Percentiles rank a stretch among this genome's conserved stretches.
phyloP scores from a whole-genome alignment of 2,329 filamentous ascomycete genomes.

The Clarireedia homoeocarpa region DNA sequence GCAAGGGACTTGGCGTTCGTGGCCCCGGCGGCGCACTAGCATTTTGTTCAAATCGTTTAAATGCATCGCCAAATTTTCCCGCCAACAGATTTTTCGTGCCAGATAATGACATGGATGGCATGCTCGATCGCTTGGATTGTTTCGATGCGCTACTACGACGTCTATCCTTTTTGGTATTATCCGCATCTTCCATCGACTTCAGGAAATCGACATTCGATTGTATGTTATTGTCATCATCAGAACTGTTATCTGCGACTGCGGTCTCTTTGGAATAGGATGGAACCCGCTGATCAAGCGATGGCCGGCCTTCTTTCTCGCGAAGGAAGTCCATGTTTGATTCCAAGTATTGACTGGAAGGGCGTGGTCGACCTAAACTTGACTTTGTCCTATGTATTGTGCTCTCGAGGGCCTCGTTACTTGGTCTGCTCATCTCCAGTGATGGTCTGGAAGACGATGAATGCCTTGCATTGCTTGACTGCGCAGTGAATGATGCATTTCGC shows the following conservation, averaged over 20 bases:
- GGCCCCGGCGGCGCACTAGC: conserved; percentile 32
- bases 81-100: conserved; percentile 76
- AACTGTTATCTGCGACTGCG: conserved; percentile 31
- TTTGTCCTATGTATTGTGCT: conserved; percentile 49
- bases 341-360: conserved; percentile 77
- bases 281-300: conserved; percentile 28
- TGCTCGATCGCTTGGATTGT: conserved; percentile 62
- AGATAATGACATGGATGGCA: conserved; percentile 60
- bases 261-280: conserved; percentile 21
- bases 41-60: conserved; percentile 73
- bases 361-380: conserved; percentile 56
- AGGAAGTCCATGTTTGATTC: conserved; percentile 78
- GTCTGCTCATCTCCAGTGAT: conserved; percentile 64
- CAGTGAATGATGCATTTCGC: conserved; percentile 29
- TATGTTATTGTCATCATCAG: conserved; percentile 52
- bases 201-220: conserved; percentile 78
- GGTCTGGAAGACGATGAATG: conserved; percentile 50
- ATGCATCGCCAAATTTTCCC: conserved; percentile 87
- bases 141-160: conserved; percentile 46
- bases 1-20: conserved; percentile 37
- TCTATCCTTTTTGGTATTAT: conserved; percentile 42
- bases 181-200: conserved; percentile 62
- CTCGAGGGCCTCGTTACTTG: conserved; percentile 54
- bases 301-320: conserved; percentile 57
- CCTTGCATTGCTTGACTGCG: conserved; percentile 31